Evolutionary conservation across 2,329 filamentous ascomycete genomes (phyloP).

Genomic region (Bisporella sp.): DNA sequence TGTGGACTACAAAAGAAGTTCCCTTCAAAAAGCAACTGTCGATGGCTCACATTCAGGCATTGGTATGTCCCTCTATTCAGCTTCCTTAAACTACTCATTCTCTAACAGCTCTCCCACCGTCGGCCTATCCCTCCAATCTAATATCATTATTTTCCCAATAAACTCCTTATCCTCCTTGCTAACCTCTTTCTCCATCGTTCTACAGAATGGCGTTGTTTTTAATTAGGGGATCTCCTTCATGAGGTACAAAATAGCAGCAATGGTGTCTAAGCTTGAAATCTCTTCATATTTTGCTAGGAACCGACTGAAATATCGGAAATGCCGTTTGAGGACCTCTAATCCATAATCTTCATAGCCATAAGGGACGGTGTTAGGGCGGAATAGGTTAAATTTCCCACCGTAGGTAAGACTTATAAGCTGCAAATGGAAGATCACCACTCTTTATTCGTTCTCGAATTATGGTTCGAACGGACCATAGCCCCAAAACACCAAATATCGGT

Average conservation of each 20-base stretch:
- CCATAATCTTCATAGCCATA: slow-evolving; percentile 9
- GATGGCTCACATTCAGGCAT: too few species aligned
- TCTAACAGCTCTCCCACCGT: slow-evolving; percentile 12
- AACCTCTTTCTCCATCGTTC: slow-evolving; percentile 7
- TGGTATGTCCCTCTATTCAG: too few species aligned
- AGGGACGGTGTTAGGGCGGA: slow-evolving; percentile 4
- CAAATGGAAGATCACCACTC: not conserved
- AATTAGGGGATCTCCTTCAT: slow-evolving; percentile 11
- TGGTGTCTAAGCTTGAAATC: slow-evolving; percentile 4
- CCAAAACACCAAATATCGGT: slow-evolving; percentile 15
- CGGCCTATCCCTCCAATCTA: slow-evolving; percentile 16
- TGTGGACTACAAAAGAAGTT: too few species aligned
- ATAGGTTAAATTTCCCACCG: slow-evolving; percentile 11
- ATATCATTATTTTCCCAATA: slow-evolving; percentile 12
- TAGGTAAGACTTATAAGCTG: slow-evolving; percentile 14
- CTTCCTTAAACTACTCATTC: slow-evolving; percentile 15
- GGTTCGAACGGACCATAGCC: slow-evolving; percentile 2
- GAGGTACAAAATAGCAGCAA: slow-evolving; percentile 6
- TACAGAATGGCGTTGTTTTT: slow-evolving; percentile 21
- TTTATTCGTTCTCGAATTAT: not conserved
- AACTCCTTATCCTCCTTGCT: slow-evolving; percentile 1
- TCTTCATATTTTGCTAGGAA: slow-evolving; percentile 8
- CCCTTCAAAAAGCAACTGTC: too few species aligned
- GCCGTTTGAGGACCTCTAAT: slow-evolving; percentile 7
- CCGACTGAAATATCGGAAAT: slow-evolving; percentile 8